A percentile compares a stretch with the other conserved stretches of the same genome.
Conservation (phyloP, 2,329 filamentous ascomycete species). For the Colletotrichum paranaense region DNA sequence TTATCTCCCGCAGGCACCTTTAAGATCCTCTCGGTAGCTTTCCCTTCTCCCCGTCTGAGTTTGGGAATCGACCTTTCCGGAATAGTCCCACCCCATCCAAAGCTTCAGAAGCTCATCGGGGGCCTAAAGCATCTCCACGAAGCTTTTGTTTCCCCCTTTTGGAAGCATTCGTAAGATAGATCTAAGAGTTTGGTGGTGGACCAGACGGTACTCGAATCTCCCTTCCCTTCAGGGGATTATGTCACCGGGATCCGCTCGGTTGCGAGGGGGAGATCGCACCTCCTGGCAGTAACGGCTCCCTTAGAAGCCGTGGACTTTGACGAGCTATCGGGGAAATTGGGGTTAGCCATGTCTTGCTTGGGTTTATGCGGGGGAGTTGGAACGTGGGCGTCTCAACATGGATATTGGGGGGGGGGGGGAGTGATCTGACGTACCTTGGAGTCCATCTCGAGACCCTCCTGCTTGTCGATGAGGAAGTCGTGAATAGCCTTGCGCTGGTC, state of each 20-base stretch:
- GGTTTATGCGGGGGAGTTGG: background rate
- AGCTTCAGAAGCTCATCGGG: background rate
- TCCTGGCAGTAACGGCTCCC: conserved; percentile 46
- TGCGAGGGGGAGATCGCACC: conserved; percentile 40
- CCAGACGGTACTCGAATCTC: conserved; percentile 15
- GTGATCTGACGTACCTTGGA: conserved; percentile 63
- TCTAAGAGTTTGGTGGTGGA: background rate
- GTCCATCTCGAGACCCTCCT: conserved; percentile 86
- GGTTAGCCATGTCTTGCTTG: conserved; percentile 3
- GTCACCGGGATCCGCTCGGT: conserved; percentile 28
- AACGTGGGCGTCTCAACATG: background rate
- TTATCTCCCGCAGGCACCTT: conserved; percentile 30
- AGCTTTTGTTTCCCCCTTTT: background rate
- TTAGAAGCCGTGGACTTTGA: conserved; percentile 73
- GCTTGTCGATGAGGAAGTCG: conserved; percentile 90
- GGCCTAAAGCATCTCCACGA: conserved; percentile 3
- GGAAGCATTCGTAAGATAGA: background rate
- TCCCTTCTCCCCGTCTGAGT: background rate
- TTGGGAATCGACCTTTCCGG: conserved; percentile 14
- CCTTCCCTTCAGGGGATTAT: background rate
- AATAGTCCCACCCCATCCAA: background rate
- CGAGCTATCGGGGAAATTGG: conserved; percentile 18
- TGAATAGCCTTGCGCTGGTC: conserved; percentile 94
- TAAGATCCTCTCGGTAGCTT: conserved; percentile 12
- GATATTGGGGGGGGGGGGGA: background rate